These are phyloP conservation scores for Papiliotrema terrestris DNA, from an alignment of 1,284 basidiomycete genomes.

Conservation along the genomic window DNA sequence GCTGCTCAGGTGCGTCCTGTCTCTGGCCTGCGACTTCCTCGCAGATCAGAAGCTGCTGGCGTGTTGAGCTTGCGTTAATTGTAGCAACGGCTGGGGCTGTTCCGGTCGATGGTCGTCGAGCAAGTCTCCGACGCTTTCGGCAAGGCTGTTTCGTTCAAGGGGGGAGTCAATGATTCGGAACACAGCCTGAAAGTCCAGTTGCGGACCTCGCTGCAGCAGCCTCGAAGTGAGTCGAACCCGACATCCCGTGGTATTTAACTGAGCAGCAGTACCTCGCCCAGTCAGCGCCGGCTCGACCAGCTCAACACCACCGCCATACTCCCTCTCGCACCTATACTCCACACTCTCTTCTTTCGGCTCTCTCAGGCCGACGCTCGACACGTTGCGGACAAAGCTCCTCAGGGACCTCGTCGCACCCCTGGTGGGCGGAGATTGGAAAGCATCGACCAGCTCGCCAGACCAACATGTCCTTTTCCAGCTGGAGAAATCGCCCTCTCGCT, in stretches of 20 bases:
- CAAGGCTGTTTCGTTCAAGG: conserved; percentile 8
- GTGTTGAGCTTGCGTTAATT: neutral
- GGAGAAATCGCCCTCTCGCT: neutral
- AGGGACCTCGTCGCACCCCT: conserved; percentile 20
- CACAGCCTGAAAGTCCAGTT: no score
- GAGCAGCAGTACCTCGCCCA: conserved; percentile 6
- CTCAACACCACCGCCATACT: conserved; percentile 13
- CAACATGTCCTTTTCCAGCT: neutral
- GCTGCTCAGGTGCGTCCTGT: conserved; percentile 18
- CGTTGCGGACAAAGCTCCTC: conserved; percentile 17
- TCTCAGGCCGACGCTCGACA: conserved; percentile 11
- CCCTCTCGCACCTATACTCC: conserved; percentile 15
- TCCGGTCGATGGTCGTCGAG: conserved; percentile 20
- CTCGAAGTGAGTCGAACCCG: conserved; percentile 15
- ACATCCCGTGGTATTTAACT: neutral
- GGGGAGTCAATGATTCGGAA: conserved; percentile 7
- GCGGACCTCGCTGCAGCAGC: conserved; percentile 14
- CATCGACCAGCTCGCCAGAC: neutral
- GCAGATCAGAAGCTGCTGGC: no score
- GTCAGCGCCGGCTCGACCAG: neutral
- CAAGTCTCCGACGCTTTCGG: conserved; percentile 28
- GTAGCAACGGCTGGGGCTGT: conserved; percentile 13
- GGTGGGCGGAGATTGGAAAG: neutral
- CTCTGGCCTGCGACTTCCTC: neutral
- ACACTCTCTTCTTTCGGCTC: conserved; percentile 12